Percentiles rank a stretch among this genome's conserved stretches.
phyloP scores from a whole-genome alignment of 148 eudicot genomes.

The Silene conica region DNA sequence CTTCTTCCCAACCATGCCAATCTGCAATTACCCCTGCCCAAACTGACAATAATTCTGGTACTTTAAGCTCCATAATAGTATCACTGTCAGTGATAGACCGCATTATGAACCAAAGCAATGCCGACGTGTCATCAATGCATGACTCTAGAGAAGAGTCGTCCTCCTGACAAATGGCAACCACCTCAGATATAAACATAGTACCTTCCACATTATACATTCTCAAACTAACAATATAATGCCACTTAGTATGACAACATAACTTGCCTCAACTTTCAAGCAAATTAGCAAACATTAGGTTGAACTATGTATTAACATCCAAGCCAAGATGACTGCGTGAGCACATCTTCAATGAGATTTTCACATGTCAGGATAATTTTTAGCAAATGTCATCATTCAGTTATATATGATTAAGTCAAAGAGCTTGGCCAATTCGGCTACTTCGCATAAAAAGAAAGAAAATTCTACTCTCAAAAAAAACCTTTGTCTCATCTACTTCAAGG shows the following conservation, averaged over 20 bases:
- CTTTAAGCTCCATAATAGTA: slow-evolving; percentile 38
- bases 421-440: neutral
- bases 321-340: neutral
- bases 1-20: slow-evolving; percentile 78
- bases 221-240: neutral
- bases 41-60: slow-evolving; percentile 46
- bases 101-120: slow-evolving; percentile 56
- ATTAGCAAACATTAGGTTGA: neutral
- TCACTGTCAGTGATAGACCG: slow-evolving; percentile 35
- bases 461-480: too few relatives aligned
- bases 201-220: neutral
- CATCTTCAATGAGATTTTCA: neutral
- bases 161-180: slow-evolving; percentile 38
- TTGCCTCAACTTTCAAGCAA: neutral
- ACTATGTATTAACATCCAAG: too few relatives aligned
- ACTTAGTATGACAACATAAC: neutral
- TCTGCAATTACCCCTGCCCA: slow-evolving; percentile 63
- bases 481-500: too few relatives aligned
- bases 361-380: neutral
- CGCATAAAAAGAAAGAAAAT: neutral
- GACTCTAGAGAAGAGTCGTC: slow-evolving; percentile 37
- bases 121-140: slow-evolving; percentile 63
- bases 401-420: neutral
- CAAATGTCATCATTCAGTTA: neutral
- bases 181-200: slow-evolving; percentile 4